These are phyloP conservation scores for Centella asiatica DNA, from an alignment of 129 eudicot species.

Conservation along the genomic window DNA sequence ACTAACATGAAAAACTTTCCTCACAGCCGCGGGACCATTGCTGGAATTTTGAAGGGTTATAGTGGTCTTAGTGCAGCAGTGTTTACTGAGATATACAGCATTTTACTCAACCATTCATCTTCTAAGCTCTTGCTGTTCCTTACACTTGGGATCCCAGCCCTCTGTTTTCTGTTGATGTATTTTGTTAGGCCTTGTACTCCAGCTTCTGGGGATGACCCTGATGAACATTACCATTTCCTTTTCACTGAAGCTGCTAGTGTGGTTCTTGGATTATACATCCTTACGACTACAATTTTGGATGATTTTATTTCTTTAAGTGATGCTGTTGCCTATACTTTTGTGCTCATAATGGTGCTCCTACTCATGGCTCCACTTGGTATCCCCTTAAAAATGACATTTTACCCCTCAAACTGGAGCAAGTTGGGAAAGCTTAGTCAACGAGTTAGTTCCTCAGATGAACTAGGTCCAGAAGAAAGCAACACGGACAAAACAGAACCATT, in stretches of 20 bases:
- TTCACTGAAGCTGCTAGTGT: conserved; percentile 46
- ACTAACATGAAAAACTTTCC: conserved; percentile 74
- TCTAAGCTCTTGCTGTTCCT: conserved; percentile 45
- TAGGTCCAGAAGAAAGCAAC: conserved; percentile 9
- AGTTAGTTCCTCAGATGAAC: conserved; percentile 8
- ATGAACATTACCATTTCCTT: conserved; percentile 40
- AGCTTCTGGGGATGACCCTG: conserved; percentile 40
- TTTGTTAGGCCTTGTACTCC: conserved; percentile 53
- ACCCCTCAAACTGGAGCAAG: conserved; percentile 24
- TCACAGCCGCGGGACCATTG: conserved; percentile 53
- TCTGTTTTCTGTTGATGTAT: conserved; percentile 41
- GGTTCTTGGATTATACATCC: conserved; percentile 41
- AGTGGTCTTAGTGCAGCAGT: conserved; percentile 59
- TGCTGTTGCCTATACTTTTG: conserved; percentile 24
- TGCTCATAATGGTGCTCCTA: conserved; percentile 42
- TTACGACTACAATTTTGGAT: conserved; percentile 36
- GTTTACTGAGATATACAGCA: conserved; percentile 40
- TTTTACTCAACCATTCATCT: conserved; percentile 40
- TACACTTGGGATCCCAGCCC: conserved; percentile 39
- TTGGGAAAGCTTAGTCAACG: neutral
- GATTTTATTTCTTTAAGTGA: conserved; percentile 20
- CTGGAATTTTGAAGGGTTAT: conserved; percentile 65
- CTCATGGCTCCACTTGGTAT: conserved; percentile 60
- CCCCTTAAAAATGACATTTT: conserved; percentile 57
- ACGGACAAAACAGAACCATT: conserved; percentile 33